These are phyloP conservation scores for Volvariella surrecta DNA, from an alignment of 1,284 basidiomycete genomes.

Conservation along the genomic window DNA sequence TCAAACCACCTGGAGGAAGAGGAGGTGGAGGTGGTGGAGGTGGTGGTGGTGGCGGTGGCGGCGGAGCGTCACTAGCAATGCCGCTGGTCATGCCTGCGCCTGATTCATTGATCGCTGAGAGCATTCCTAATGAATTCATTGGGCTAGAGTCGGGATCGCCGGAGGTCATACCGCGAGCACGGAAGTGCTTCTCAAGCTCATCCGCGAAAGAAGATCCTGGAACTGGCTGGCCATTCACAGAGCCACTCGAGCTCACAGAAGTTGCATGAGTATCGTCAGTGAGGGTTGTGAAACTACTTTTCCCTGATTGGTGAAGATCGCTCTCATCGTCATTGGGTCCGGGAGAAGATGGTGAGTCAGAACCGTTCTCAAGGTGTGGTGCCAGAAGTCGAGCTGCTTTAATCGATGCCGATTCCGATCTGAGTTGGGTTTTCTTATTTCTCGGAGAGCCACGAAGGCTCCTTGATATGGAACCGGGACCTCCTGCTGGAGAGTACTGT, in stretches of 20 bases:
- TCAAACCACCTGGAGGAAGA: constrained; percentile 13
- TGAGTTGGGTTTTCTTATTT: constrained; percentile 34
- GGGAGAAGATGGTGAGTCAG: constrained; percentile 26
- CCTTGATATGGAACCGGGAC: constrained; percentile 50
- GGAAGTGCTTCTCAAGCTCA: constrained; percentile 47
- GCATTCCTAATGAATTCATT: too few species aligned
- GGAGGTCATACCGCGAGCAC: constrained; percentile 31
- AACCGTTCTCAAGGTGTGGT: constrained; percentile 31
- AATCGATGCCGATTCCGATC: constrained; percentile 24
- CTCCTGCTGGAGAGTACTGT: constrained; percentile 49
- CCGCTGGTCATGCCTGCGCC: constrained; percentile 15
- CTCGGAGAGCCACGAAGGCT: constrained; percentile 61
- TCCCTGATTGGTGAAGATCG: constrained; percentile 41
- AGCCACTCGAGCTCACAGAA: constrained; percentile 42
- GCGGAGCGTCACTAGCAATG: constrained; percentile 15
- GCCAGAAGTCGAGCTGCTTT: constrained; percentile 34
- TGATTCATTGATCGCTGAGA: constrained; percentile 13
- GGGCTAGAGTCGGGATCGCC: neutral
- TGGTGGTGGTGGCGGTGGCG: constrained; percentile 19
- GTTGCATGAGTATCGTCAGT: constrained; percentile 38
- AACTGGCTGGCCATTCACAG: constrained; percentile 19
- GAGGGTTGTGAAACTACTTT: constrained; percentile 33
- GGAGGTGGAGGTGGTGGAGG: constrained; percentile 23
- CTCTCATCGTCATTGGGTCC: constrained; percentile 48
- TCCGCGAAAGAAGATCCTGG: constrained; percentile 45